Evolutionary conservation across 257 asterid genomes (phyloP), one percentile per base, ranked within the genome.

Genomic region (Fraxinus excelsior): DNA sequence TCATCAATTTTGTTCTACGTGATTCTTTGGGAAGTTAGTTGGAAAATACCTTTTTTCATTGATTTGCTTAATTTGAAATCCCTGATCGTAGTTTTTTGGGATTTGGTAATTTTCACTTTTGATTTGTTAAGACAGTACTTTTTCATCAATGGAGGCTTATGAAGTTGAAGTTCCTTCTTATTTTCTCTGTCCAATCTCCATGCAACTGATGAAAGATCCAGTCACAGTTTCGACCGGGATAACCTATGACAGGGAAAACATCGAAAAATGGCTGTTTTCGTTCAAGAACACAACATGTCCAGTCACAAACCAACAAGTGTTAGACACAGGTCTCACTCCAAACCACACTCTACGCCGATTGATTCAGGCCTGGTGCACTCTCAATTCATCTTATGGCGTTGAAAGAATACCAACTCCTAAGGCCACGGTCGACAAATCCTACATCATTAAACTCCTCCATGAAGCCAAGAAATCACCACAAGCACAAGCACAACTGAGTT

Each of bases 181-280:
- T 75, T 94, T 94, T 58, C 78, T 88, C n/a, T 94, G 97, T 70
- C 97, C 97, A 6, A 94, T 92, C 46, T 92, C 96, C 16, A 85
- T 92, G 91, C 93, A 94, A 80, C 82, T 92, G 3, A 94, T 94
- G 98, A 83, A 74, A 37, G 97, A 94, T 83, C 98, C 97, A 0
- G 98, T 94, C 1, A 89, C 85, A 1, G 71, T 90, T 62, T 49
- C 93, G 2, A 87, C 97, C 3, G 98, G 98, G 2, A 92, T 94
- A 25, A 88, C 98, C 0, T 93, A 91, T 78, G 96, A 93, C 80
- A n/a, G 98, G 3, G 80, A 78, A 58, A 83, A 44, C 86, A 91
- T 93, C 25, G 91, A 90, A 18, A 93, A 82, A 77, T 93, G 97
- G 98, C 23, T 93, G 26, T 87, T 77, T 23, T 78, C 90, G 1